Evolutionary conservation across 371 early-diverging fungal species (phyloP), one percentile per base, ranked within the genome.

Genomic region (Mortierella sp.): DNA sequence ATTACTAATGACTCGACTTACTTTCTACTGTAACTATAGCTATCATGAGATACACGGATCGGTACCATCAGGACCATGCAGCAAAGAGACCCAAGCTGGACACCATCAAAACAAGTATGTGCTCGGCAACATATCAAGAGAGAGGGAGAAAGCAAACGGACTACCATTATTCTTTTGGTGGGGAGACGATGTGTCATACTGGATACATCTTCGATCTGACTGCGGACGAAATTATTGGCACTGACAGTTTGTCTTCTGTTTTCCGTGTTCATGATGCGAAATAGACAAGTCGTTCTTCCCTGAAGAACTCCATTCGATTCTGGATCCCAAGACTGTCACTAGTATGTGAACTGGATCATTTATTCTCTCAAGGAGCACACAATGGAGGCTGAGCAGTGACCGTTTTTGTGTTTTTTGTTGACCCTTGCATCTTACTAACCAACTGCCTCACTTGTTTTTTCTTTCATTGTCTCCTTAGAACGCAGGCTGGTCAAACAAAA

Each of bases 231-330:
- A 66, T 66, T 66, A 9, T 58, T 58, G 61, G 22, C 37, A 58
- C 7, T 70, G 14, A 44, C 43, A 41, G 2, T 24, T 61, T 14
- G 29, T 9, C 7, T 1, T 43, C 9, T 31, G 0, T n/a, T 65
- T n/a, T 39, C 8, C 31, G n/a, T n/a, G n/a, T n/a, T n/a, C n/a
- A n/a, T n/a, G n/a, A n/a, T n/a, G n/a, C n/a, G n/a, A 4, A 4
- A 50, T 72, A 80, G 81, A 41, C 68, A 81, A 81, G 55, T 61
- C 77, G 13, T 81, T 81, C 69, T 81, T 81, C 52, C 81, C 81
- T 7, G 81, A 81, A 11, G 81, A 81, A 26, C 71, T 81, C 29
- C 81, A 81, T 31, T 74, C 77, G 5, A 77, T 81, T 41, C 55
- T 81, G 53, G 81, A 81, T 52, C 77, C 81, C 40, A 81, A 71